Evolutionary conservation across 768 basidiomycete species (phyloP).

Genomic region (Amanita inopinata): DNA sequence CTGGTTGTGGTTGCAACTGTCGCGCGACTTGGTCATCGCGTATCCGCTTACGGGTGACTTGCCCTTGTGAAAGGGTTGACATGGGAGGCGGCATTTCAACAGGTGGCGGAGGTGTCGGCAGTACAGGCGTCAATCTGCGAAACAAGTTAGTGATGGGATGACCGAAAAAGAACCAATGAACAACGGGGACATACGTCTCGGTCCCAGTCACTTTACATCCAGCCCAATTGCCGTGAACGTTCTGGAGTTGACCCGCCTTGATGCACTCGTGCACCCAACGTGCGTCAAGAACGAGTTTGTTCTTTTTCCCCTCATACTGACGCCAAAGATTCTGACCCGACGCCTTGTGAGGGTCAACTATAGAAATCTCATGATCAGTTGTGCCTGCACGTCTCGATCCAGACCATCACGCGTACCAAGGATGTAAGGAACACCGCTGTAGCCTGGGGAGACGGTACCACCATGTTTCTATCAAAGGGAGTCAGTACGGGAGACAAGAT

Average conservation of each 20-base stretch:
- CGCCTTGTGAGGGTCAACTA: constrained; percentile 71
- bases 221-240: constrained; percentile 69
- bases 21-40: constrained; percentile 8
- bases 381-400: neutral
- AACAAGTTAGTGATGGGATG: neutral
- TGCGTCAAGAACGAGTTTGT: constrained; percentile 64
- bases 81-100: constrained; percentile 13
- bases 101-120: constrained; percentile 13
- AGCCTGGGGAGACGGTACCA: constrained; percentile 61
- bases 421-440: constrained; percentile 73
- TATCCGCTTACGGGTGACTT: constrained; percentile 4
- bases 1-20: constrained; percentile 7
- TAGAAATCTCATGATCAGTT: constrained; percentile 7
- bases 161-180: neutral
- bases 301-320: constrained; percentile 72
- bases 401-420: constrained; percentile 42
- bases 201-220: constrained; percentile 72
- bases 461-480: constrained; percentile 56
- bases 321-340: constrained; percentile 77
- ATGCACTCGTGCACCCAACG: constrained; percentile 77
- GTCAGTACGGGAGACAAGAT: constrained; percentile 3
- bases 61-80: neutral
- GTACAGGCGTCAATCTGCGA: constrained; percentile 6
- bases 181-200: constrained; percentile 45
- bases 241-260: constrained; percentile 56